Base-by-base conservation (phyloP, 2,329 filamentous ascomycete species). In the Phialophora macrospora region DNA sequence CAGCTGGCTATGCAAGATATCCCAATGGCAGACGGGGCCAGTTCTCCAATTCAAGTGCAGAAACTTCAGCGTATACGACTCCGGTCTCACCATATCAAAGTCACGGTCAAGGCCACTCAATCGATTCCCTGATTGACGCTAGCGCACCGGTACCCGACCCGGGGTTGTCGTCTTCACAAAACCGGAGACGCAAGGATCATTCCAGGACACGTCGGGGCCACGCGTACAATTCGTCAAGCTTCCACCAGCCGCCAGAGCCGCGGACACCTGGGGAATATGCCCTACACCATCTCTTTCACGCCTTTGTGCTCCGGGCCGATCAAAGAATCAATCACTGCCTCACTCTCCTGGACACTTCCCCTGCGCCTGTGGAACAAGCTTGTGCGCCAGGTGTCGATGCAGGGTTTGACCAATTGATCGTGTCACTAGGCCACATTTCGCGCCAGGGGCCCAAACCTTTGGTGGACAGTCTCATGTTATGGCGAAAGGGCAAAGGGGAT, bases 221-320 rank as follows among this genome's bases (percentile, higher is more conserved):
- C 75, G 81, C 84, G 6, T 89, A 90, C 74, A 88, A 93, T 74
- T 89, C 88, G 72, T 91, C 91, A 17, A 94, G 91, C 41, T 85
- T 84, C 62, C 87, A 89, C 73, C 80, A 66, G 20, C 64, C 83
- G 60, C 83, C 90, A 60, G 92, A 96, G 69, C 87, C 90, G 70
- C 96, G 94, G 78, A 97, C 93, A 0, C 93, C 97, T n/a, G 93
- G 93, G 62, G 95, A 99, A 81, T 98, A 97, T 85, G 95, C 95
- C 22, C 82, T 99, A 67, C 94, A 98, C 78, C 94, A 98, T 72
- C 82, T 99, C 51, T 97, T 98, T 79, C 98, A 95, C 71, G 93
- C 93, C 67, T 99, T 99, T 79, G 95, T 98, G 74, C 90, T 91
- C 17, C 91, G 96, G 76, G 95, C 95, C n/a, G 95, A 99, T 77